Conservation (phyloP, 768 basidiomycete species). For the Boletus rubescentipes region DNA sequence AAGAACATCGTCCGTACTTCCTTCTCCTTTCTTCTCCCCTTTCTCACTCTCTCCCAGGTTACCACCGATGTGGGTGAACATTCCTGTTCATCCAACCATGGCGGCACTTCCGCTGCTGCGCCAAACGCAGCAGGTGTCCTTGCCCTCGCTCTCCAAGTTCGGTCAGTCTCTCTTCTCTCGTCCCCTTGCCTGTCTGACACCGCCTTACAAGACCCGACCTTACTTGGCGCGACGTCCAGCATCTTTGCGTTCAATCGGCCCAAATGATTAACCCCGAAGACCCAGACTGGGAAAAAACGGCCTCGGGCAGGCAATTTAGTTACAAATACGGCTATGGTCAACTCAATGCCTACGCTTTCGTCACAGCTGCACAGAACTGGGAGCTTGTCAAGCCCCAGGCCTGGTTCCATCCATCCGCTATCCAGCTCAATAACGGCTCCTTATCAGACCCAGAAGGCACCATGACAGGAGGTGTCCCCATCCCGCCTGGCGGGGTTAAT, state of each 20-base stretch:
- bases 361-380: conserved; percentile 82
- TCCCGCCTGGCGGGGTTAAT: conserved; percentile 61
- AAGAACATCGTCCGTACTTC: conserved; percentile 77
- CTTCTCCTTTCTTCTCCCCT: neutral
- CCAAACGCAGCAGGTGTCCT: conserved; percentile 95
- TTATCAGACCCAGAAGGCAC: conserved; percentile 44
- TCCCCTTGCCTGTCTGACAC: conserved; percentile 11
- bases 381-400: conserved; percentile 89
- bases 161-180: conserved; percentile 46
- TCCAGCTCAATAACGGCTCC: conserved; percentile 62
- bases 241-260: conserved; percentile 78
- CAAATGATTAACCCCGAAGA: conserved; percentile 82
- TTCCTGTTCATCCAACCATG: conserved; percentile 78
- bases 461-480: conserved; percentile 64
- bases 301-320: conserved; percentile 49
- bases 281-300: conserved; percentile 90
- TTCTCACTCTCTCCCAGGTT: conserved; percentile 51
- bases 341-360: conserved; percentile 79
- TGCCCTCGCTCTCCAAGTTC: conserved; percentile 82
- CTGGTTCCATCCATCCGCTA: conserved; percentile 76
- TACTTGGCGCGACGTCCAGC: conserved; percentile 95
- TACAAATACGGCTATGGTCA: conserved; percentile 98
- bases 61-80: conserved; percentile 92
- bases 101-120: conserved; percentile 97
- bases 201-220: conserved; percentile 71